Conservation (phyloP, 2,329 filamentous ascomycete genomes). For the Phialophora verrucosa region DNA sequence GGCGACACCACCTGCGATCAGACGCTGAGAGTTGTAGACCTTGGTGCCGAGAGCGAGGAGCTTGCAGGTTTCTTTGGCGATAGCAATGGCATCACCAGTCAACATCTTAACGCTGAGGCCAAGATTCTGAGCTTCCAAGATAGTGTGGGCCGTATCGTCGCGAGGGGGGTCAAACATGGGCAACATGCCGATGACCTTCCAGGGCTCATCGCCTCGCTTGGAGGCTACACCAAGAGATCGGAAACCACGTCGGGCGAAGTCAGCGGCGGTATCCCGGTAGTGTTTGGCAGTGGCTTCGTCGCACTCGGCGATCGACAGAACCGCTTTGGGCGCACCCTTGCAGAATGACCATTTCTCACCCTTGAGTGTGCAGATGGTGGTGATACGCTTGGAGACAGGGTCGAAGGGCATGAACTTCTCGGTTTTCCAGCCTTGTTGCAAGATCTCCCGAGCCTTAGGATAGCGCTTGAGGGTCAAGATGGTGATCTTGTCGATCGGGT, state of each 20-base stretch:
- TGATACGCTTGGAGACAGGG: slow-evolving; percentile 80
- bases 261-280: slow-evolving; percentile 74
- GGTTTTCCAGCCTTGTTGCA: slow-evolving; percentile 75
- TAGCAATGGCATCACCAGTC: slow-evolving; percentile 79
- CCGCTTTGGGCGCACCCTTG: slow-evolving; percentile 78
- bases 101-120: slow-evolving; percentile 82
- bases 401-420: slow-evolving; percentile 80
- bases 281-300: slow-evolving; percentile 67
- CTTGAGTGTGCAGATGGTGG: slow-evolving; percentile 70
- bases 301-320: slow-evolving; percentile 72
- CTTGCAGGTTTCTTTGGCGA: slow-evolving; percentile 82
- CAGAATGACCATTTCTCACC: slow-evolving; percentile 74
- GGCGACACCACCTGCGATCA: slow-evolving; percentile 76
- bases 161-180: slow-evolving; percentile 82
- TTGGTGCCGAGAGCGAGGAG: slow-evolving; percentile 80
- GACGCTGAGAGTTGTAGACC: slow-evolving; percentile 79
- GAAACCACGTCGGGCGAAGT: slow-evolving; percentile 80
- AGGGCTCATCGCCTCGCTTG: slow-evolving; percentile 75
- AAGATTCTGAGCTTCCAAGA: slow-evolving; percentile 75
- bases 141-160: slow-evolving; percentile 79
- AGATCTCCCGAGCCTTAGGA: slow-evolving; percentile 77
- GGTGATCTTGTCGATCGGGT: slow-evolving; percentile 80
- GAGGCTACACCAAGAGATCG: slow-evolving; percentile 78
- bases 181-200: slow-evolving; percentile 76
- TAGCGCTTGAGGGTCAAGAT: slow-evolving; percentile 77